Percentiles rank a stretch among this genome's conserved stretches.
phyloP scores from a whole-genome alignment of 768 basidiomycete genomes.

The Fibroporia radiculosa region DNA sequence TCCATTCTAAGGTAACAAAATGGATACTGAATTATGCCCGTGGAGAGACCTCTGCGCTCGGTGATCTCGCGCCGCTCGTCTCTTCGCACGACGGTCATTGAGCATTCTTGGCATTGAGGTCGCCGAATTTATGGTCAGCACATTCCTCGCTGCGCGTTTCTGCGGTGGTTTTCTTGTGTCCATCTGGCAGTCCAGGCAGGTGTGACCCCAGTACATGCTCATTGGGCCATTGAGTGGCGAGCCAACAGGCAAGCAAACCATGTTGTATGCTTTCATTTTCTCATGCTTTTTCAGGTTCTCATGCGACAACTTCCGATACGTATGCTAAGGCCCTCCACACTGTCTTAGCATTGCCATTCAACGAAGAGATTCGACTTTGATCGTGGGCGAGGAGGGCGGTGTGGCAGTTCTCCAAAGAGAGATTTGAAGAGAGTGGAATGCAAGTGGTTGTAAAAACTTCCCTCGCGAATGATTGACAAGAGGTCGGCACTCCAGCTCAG shows the following conservation, averaged over 20 bases:
- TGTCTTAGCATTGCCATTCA: slow-evolving; percentile 47
- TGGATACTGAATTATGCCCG: slow-evolving; percentile 49
- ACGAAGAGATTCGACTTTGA: slow-evolving; percentile 54
- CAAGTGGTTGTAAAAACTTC: slow-evolving; percentile 47
- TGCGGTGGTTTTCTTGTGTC: neutral
- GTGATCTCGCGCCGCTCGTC: slow-evolving; percentile 66
- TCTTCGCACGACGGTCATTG: slow-evolving; percentile 94
- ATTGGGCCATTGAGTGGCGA: slow-evolving; percentile 70
- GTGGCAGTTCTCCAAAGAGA: slow-evolving; percentile 64
- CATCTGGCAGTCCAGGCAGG: slow-evolving; percentile 57
- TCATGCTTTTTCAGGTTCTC: slow-evolving; percentile 53
- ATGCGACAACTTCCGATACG: slow-evolving; percentile 55
- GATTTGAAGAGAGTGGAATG: slow-evolving; percentile 76
- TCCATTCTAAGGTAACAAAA: slow-evolving; percentile 53
- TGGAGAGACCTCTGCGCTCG: slow-evolving; percentile 76
- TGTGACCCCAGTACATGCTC: slow-evolving; percentile 87
- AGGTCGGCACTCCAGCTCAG: no score
- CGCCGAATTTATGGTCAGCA: slow-evolving; percentile 89
- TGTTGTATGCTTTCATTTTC: neutral
- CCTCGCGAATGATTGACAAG: no score
- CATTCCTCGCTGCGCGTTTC: slow-evolving; percentile 8
- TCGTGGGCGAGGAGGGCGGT: slow-evolving; percentile 63
- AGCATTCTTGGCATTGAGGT: slow-evolving; percentile 98
- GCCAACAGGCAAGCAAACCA: slow-evolving; percentile 47
- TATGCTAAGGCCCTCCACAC: slow-evolving; percentile 64